A percentile compares a stretch with the other conserved stretches of the same genome.
Conservation (phyloP, 805 yeast genomes). For the Saccharomyces jurei region DNA sequence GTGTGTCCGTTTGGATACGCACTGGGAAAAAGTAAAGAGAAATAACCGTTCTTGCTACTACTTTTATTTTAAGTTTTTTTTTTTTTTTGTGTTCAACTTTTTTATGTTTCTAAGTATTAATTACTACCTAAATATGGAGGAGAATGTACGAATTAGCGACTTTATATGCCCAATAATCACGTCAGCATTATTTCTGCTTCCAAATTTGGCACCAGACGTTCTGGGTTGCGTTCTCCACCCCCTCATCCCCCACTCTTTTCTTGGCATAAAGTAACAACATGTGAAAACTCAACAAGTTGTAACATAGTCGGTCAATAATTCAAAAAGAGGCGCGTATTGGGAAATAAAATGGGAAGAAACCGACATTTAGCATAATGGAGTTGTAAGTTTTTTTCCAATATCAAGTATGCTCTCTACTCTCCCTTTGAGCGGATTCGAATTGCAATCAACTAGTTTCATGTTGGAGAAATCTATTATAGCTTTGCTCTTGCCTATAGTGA, state of each 20-base stretch:
- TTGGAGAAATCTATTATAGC: constrained; percentile 57
- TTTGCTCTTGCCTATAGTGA: constrained; percentile 60
- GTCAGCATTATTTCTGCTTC: neutral
- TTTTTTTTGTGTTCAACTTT: neutral
- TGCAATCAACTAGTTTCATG: constrained; percentile 54
- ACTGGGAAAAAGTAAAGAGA: neutral
- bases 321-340: neutral
- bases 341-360: neutral
- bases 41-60: neutral
- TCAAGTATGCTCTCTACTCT: constrained; percentile 69
- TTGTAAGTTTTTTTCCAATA: constrained; percentile 66
- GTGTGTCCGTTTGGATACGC: neutral
- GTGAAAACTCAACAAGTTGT: neutral
- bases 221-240: neutral
- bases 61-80: neutral
- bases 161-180: neutral
- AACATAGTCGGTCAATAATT: neutral
- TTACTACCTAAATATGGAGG: neutral
- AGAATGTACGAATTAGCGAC: neutral
- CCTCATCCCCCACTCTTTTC: neutral
- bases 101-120: neutral
- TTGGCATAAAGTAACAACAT: neutral
- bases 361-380: constrained; percentile 54
- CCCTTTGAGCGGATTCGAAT: constrained; percentile 61
- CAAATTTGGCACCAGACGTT: neutral